Evolutionary conservation across 371 early-diverging fungal species (phyloP).

Genomic region (Scutellospora calospora): DNA sequence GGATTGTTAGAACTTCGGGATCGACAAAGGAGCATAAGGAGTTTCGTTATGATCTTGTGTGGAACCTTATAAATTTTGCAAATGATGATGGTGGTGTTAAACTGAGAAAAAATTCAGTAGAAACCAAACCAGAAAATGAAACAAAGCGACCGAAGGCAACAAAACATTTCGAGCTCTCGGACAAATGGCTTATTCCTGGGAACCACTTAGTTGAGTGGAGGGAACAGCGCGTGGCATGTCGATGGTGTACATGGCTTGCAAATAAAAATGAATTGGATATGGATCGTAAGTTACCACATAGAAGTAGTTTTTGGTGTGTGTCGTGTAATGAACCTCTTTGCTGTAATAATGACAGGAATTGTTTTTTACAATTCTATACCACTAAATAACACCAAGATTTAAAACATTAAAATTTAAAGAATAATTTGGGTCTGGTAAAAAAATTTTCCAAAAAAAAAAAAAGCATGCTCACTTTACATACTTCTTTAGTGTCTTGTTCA

Average conservation of each 20-base stretch:
- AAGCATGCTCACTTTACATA: no score
- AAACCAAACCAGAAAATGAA: neutral
- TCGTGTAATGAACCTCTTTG: neutral
- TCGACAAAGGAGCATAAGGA: neutral
- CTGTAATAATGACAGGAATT: neutral
- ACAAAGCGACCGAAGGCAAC: neutral
- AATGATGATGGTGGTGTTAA: neutral
- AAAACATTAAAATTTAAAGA: no score
- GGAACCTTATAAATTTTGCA: conserved; percentile 11
- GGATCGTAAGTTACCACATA: neutral
- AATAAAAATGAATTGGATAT: conserved; percentile 2
- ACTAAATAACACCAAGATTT: neutral
- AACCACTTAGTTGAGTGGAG: conserved; percentile 12
- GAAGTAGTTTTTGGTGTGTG: neutral
- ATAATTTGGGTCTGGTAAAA: no score
- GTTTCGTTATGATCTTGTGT: neutral
- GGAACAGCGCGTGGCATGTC: neutral
- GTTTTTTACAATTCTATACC: conserved; percentile 16
- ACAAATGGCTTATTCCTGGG: conserved; percentile 1
- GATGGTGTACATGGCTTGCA: neutral
- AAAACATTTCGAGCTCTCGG: conserved; percentile 12
- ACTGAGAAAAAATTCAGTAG: neutral
- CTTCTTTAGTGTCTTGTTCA: no score
- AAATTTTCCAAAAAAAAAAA: no score
- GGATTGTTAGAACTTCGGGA: neutral